Conservation (phyloP, 2,329 filamentous ascomycete genomes). For the Pyrenophora teres region DNA sequence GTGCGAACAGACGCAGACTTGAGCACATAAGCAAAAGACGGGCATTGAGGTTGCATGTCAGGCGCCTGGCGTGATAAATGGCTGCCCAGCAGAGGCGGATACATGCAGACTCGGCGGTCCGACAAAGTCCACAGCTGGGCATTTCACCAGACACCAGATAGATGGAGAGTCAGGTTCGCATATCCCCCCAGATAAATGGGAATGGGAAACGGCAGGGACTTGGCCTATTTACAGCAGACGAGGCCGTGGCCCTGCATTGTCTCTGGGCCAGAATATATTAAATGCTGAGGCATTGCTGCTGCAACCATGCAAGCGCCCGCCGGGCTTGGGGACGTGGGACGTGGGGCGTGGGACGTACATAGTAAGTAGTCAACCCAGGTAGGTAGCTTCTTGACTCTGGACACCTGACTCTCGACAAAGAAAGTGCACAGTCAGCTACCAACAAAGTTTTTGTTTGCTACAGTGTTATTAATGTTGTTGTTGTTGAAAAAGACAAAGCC, state of each 20-base stretch:
- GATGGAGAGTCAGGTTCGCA: neutral
- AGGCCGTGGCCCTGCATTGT: neutral
- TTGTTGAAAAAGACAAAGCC: neutral
- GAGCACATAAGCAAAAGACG: neutral
- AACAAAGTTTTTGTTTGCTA: neutral
- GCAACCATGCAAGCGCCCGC: conserved; percentile 7
- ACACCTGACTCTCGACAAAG: too few species aligned
- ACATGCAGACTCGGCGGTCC: neutral
- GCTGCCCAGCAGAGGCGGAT: too few species aligned
- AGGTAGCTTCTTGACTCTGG: too few species aligned
- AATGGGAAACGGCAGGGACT: neutral
- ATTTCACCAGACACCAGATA: neutral
- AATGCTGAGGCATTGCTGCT: neutral
- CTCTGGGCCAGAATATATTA: neutral
- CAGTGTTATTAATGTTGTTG: neutral
- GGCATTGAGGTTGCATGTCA: neutral
- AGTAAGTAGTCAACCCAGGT: too few species aligned
- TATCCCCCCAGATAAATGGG: conserved; percentile 9
- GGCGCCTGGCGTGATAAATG: conserved; percentile 4
- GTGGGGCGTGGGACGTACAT: neutral
- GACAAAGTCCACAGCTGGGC: neutral
- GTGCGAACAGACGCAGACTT: conserved; percentile 11
- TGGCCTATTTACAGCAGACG: conserved; percentile 11
- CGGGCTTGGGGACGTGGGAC: neutral
- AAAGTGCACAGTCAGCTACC: neutral